Evolutionary conservation across 2,329 filamentous ascomycete genomes (phyloP), one percentile per base, ranked within the genome.

Genomic region (Pseudogymnoascus destructans): DNA sequence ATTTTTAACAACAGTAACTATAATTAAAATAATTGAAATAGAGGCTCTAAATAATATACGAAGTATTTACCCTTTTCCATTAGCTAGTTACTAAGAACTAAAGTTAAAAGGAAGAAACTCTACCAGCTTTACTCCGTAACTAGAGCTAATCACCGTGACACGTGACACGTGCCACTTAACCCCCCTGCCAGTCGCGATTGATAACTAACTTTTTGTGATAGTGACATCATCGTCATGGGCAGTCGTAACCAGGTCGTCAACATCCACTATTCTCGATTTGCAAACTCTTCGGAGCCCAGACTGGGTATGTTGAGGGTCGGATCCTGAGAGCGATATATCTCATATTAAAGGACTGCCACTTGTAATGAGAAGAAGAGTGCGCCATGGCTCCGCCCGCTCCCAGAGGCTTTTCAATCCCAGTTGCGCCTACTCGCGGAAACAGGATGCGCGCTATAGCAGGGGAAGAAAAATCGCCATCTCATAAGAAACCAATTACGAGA

Each of bases 401-500:
- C n/a, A 13, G 52, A 55, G 19, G 23, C 25, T 17, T 32, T 33
- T 56, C 54, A 15, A 36, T 56, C 33, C 54, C 30, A 56, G 54
- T 27, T 13, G n/a, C 21, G 15, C 54, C 30, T 9, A 25, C 54
- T 8, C 27, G 10, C 15, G 54, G n/a, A 19, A 33, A 36, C 4
- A 33, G 7, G 30, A 35, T 23, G 27, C 30, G 30, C 54, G 27
- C n/a, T 36, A 49, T 49, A 49, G 42, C 42, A 27, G 42, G 23
- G 62, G 70, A 72, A 58, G 72, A 75, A 57, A 73, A 73, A 70
- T 58, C 61, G 36, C 58, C 59, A 55, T 61, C 55, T 55, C 23
- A 36, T 36, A 33, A 33, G 17, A 32, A 30, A 15, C 62, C 69
- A 33, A 73, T 33, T 15, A 55, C 33, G 11, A 74, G 60, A 72